Evolutionary conservation across 352 stramenopile species (phyloP), one percentile per base, ranked within the genome.

Genomic region (Globisporangium barbulae): DNA sequence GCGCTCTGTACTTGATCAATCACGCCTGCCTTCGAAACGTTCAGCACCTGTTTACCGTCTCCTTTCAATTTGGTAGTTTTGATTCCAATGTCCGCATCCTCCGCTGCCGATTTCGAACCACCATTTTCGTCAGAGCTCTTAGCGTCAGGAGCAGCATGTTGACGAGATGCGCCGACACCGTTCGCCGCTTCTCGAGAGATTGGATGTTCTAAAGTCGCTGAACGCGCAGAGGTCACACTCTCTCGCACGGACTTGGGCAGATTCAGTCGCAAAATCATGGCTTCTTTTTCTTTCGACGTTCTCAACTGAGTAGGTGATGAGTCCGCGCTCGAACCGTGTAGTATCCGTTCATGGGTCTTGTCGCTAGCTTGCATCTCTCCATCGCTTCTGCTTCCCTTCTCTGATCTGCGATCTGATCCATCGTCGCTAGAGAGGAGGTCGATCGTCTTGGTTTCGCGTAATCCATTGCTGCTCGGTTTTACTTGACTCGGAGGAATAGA

Each of bases 351-450:
- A 3, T 5, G 19, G n/a, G 8, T 30, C n/a, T 30, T 30, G 45
- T 17, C n/a, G 21, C 45, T 52, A 15, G n/a, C 3, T 52, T n/a
- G 45, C 21, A 5, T 52, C 21, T 31, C 39, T 42, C 4, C 19
- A 10, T 9, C 17, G 10, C 0, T 7, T 10, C 17, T 22, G 28
- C 3, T 17, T 22, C 15, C 22, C 4, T 39, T 28, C 19, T 19
- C 19, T 12, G 22, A 1, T 56, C 17, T 15, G 17, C 15, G 19
- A 21, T 57, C 53, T 9, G 61, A 61, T 47, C 21, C 64, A 59
- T 77, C 67, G 42, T 64, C 67, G 58, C 69, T 79, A 5, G 71
- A 79, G 13, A 68, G 25, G 45, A 78, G 35, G 39, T 82, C 65
- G 49, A 77, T 72, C 42, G 57, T 53, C 37, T 71, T 42, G 21